phyloP scores from a whole-genome alignment of 1,284 basidiomycete species.

The Malassezia vespertilionis region DNA sequence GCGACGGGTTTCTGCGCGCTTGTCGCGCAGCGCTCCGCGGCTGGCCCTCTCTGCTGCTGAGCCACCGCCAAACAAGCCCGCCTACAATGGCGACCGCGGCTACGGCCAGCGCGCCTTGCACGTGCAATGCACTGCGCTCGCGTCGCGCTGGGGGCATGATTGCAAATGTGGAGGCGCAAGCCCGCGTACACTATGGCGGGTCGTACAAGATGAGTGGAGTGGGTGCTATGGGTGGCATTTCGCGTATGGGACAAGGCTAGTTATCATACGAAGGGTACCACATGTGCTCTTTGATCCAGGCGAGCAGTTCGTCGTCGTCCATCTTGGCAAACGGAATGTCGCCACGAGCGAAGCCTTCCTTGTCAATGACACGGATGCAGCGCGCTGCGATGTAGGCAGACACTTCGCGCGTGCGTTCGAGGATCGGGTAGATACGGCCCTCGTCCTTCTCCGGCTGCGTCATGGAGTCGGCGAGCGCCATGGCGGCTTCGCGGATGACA shows the following conservation, averaged over 20 bases:
- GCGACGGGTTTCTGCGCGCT: conserved; percentile 8
- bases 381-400: conserved; percentile 32
- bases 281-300: conserved; percentile 42
- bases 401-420: conserved; percentile 38
- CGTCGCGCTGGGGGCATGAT: too few relatives aligned
- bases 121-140: too few relatives aligned
- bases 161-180: too few relatives aligned
- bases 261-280: conserved; percentile 35
- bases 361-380: conserved; percentile 40
- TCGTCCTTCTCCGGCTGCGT: conserved; percentile 58
- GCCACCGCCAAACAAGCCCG: too few relatives aligned
- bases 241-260: background rate
- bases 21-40: too few relatives aligned
- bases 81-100: too few relatives aligned
- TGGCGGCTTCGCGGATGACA: conserved; percentile 57
- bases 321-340: conserved; percentile 35
- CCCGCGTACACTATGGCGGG: too few relatives aligned
- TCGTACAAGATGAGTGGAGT: too few relatives aligned
- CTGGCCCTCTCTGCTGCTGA: too few relatives aligned
- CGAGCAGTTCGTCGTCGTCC: conserved; percentile 29
- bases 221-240: too few relatives aligned
- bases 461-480: conserved; percentile 67
- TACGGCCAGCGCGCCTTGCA: too few relatives aligned
- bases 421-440: conserved; percentile 36
- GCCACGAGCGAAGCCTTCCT: conserved; percentile 34